Conservation (phyloP, 345 rosid genomes). For the Nephelium lappaceum region DNA sequence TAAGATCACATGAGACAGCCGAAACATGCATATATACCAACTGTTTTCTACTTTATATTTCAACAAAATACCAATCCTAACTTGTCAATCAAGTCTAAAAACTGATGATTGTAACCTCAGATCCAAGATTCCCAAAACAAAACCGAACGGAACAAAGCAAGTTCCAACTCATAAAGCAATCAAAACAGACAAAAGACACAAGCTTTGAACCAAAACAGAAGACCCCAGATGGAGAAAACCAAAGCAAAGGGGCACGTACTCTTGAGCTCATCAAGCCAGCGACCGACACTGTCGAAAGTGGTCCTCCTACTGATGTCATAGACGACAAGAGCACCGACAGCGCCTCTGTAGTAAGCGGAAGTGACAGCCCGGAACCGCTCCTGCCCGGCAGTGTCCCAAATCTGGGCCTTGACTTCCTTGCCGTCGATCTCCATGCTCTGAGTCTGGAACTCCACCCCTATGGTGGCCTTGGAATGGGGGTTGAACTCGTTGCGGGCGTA, state of each 20-base stretch:
- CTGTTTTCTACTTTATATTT: not conserved
- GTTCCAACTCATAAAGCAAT: not conserved
- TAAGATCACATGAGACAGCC: not conserved
- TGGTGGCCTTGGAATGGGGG: slow-evolving; percentile 85
- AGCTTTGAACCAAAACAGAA: slow-evolving; percentile 1
- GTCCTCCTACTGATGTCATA: slow-evolving; percentile 77
- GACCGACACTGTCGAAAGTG: slow-evolving; percentile 75
- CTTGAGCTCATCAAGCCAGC: slow-evolving; percentile 90
- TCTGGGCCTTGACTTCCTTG: slow-evolving; percentile 92
- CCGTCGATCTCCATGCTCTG: slow-evolving; percentile 86
- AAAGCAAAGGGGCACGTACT: slow-evolving; percentile 41
- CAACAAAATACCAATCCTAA: too few species aligned
- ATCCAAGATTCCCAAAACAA: slow-evolving; percentile 18
- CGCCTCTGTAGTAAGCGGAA: slow-evolving; percentile 93
- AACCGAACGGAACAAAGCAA: not conserved
- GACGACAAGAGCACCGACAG: slow-evolving; percentile 86
- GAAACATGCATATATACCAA: not conserved
- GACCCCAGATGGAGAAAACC: not conserved
- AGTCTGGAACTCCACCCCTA: slow-evolving; percentile 96
- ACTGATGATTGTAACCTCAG: slow-evolving; percentile 14
- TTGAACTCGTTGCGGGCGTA: slow-evolving; percentile 92
- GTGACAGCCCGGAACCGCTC: slow-evolving; percentile 96
- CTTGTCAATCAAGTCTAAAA: slow-evolving; percentile 14
- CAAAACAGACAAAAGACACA: not conserved
- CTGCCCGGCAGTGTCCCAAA: slow-evolving; percentile 99